Base-by-base conservation (phyloP, 1,284 basidiomycete genomes). In the Sparassis latifolia region DNA sequence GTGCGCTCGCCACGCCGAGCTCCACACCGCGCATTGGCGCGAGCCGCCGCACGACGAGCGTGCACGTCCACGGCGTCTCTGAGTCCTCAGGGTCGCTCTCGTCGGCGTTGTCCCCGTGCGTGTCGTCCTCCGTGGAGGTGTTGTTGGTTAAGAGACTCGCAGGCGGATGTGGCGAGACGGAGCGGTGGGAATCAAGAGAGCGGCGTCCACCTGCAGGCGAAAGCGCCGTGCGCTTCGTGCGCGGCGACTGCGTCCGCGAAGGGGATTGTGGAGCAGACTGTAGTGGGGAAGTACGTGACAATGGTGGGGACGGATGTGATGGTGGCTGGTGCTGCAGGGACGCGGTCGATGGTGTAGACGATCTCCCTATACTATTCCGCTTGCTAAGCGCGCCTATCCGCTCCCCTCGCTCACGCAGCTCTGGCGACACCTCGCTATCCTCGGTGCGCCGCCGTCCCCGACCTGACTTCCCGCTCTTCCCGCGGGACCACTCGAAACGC, bases 11-110 rank as follows among this genome's bases (percentile, higher is more conserved):
- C 31, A 40, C 37, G 33, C 10, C 27, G 27, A 37, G 33, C 42
- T 33, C 35, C n/a, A 33, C 37, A 7, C 43, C 39, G 38, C 33
- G 42, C 38, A 35, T 5, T 6, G 42, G 45, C 28, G 44, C 37
- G 20, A 63, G 57, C 32, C 65, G 59, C 12, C 66, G 74, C 33
- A 85, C 69, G 56, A 82, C 77, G 56, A 90, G 71, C 28, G 78
- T 81, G 64, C 95, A 98, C 41, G 84, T 81, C 95, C 95, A 99
- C 0, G 94, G 91, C 31, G 91, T 93, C 69, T 97, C 95, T 43
- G 87, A 91, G 66, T 98, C 95, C 66, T 98, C 95, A 0, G 93
- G 91, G 60, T 97, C 94, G 53, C 86, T 90, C 10, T 42, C 40
- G 47, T 92, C 85, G 20, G 84, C 79, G 44, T 51, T 41, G 52